Evolutionary conservation across 192 early-diverging fungal species (phyloP), one percentile per base, ranked within the genome.

Genomic region (Umbelopsis sp.): DNA sequence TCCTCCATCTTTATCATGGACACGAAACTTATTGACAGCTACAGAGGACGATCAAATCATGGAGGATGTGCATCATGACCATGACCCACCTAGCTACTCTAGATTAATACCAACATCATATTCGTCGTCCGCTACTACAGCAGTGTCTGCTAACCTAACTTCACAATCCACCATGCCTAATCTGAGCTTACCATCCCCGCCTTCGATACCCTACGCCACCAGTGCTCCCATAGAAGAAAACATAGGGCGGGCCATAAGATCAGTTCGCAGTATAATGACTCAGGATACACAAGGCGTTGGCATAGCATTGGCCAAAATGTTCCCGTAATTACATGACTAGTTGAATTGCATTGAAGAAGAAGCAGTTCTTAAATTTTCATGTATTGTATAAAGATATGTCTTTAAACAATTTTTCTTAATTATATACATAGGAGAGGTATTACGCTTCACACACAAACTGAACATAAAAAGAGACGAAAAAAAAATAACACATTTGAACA

Each of bases 291-390:
- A 61, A 61, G 55, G 55, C 3, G 25, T 61, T 37, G 55, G 55
- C 12, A 13, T 33, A 2, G 11, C 55, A 35, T 30, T 61, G 11
- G 30, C 55, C 27, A 61, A 61, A 35, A 30, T 61, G 55, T 61
- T 61, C 33, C 55, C 55, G 33, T 61, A 61, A 30, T 1, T 1
- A 30, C 27, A 30, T 30, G 27, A 3, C 27, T 30, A 2, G 55
- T 16, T 35, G 16, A 33, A 33, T 18, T 58, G 27, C 27, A 22
- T 55, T 30, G 27, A 30, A 30, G 27, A 30, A 3, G 23, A 15
- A 6, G 55, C 33, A 61, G 27, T 61, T 37, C 10, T 61, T n/a
- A 61, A 61, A 61, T 61, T 61, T 61, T 61, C 25, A 61, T 35
- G 37, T 41, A 41, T 41, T 41, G 37, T 41, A 41, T 41, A 41